Base-by-base conservation (phyloP, 768 basidiomycete species). In the Naganishia onofrii region DNA sequence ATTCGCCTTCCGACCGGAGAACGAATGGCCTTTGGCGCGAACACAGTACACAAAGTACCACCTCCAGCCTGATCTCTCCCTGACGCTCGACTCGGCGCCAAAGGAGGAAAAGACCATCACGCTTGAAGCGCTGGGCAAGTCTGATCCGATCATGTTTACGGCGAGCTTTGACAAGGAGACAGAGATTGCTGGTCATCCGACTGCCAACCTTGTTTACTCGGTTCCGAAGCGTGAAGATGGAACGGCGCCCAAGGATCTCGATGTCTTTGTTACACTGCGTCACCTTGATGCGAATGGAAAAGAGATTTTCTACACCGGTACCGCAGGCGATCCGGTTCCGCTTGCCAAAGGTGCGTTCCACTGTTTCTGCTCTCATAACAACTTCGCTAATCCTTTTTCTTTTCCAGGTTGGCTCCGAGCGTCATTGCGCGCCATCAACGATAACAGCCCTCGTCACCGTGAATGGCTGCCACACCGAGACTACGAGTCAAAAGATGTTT, bases 331-430 rank as follows among this genome's bases (percentile, higher is more conserved):
- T 29, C 74, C 76, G 0, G 72, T 73, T 36, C 72, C 74, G 6
- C 64, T 75, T 4, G 56, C 56, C 66, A 77, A 77, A 64, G 68
- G 68, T 69, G 48, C 48, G 48, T 38, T 31, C 36, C 56, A 7
- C 9, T n/a, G n/a, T 57, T 31, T 3, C n/a, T 57, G 5, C 31
- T 29, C 12, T 21, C 4, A 7, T 42, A 23, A 10, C 42, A 21
- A n/a, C n/a, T 52, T 29, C 31, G 15, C 26, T 51, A 38, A 29
- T 67, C 9, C 3, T 21, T 21, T n/a, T 12, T 15, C 51, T 66
- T 66, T n/a, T n/a, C 2, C 48, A 69, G 76, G 76, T 32, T 77
- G 73, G 73, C 75, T 77, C 0, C 73, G 76, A 7, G 71, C 71
- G 15, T 77, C 76, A 0, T 53, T 77, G 7, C 76, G 77, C 17